These are phyloP conservation scores for sunflower (Helianthus annuus) DNA, from an alignment of 129 eudicot genomes.

Conservation along the genomic window HanXRQr2.0-SUNRISE NC_035449.2:27582717-27583216, in stretches of 20 bases:
- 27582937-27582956: too few relatives aligned
- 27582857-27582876: too few relatives aligned
- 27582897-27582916: too few relatives aligned
- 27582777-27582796: too few relatives aligned
- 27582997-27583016: conserved; percentile 10
- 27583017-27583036: background rate
- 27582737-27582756: too few relatives aligned
- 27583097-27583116: background rate
- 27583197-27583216: conserved; percentile 4
- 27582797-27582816: too few relatives aligned
- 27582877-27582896: too few relatives aligned
- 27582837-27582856: too few relatives aligned
- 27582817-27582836: too few relatives aligned
- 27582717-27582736: too few relatives aligned
- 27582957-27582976: background rate
- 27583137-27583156: background rate
- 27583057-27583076: conserved; percentile 50
- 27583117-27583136: conserved; percentile 13
- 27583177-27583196: conserved; percentile 26
- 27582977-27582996: conserved; percentile 5
- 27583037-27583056: conserved; percentile 29
- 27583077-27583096: background rate
- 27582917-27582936: too few relatives aligned
- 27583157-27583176: conserved; percentile 32
- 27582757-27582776: too few relatives aligned